Base-by-base conservation (phyloP, 192 early-diverging fungal genomes). In the Coemansia asiatica region DNA sequence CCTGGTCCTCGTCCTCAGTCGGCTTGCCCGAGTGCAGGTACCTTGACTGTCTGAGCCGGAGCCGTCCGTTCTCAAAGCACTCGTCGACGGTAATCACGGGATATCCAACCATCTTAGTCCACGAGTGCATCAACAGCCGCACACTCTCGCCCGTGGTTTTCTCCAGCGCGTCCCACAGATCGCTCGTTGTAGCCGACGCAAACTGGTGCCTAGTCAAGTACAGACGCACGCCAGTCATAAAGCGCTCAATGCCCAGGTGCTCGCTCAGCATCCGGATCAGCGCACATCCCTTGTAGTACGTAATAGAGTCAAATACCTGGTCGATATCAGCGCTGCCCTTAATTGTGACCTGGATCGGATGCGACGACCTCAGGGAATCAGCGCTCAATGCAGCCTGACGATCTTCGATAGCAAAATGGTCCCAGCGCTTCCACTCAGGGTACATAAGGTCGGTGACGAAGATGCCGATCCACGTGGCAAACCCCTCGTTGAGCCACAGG, bases 241-340 rank as follows among this genome's bases (percentile, higher is more conserved):
- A 77, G 23, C 58, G 66, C 18, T 84, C 78, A 28, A 79, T 63
- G 25, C 85, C 85, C 26, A 88, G 27, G 67, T 84, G 84, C 6
- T 84, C 76, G 61, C 82, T 84, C n/a, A 95, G 80, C 92, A 94
- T 93, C 57, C 93, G 82, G 61, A 95, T 90, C 21, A 91, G 85
- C 18, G 85, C 83, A 10, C 89, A 89, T 12, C 93, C 93, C 69
- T 95, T 95, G 71, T 79, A 86, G 83, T 95, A 94, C 16, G 85
- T 85, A 68, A 94, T 89, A 15, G 90, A 88, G 70, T 95, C 94
- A 71, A 95, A 95, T 40, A 95, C 91, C 75, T 95, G 89, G 35
- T 75, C 74, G 38, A 95, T 90, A 54, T 95, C 91, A 22, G 84
- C 72, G 35, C 89, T 83, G 40, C 85, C 81, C 31, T 77, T 82